Conservation (phyloP, 805 yeast species). For the Kuraishia ogatae region DNA sequence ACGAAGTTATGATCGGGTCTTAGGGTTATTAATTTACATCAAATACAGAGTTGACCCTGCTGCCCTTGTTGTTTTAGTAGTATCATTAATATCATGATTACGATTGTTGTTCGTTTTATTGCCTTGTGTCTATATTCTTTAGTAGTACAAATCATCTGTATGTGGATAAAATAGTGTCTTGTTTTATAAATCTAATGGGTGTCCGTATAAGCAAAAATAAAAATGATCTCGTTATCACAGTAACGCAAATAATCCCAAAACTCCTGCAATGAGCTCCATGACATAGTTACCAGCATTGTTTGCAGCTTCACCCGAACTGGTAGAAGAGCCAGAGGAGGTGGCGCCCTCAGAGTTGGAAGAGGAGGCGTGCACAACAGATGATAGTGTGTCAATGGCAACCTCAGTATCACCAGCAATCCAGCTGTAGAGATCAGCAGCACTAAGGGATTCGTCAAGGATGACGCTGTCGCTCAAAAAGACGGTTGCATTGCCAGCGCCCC, state of each 20-base stretch:
- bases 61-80: too few relatives aligned
- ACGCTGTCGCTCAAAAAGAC: constrained; percentile 53
- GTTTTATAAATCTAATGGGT: too few relatives aligned
- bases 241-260: neutral
- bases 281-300: neutral
- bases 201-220: too few relatives aligned
- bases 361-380: constrained; percentile 10
- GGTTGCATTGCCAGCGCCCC: constrained; percentile 48
- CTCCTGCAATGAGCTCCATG: neutral
- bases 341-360: neutral
- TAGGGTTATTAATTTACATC: neutral
- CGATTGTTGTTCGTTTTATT: too few relatives aligned
- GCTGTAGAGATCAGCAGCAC: constrained; percentile 30
- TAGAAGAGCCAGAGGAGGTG: neutral
- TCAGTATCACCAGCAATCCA: constrained; percentile 30
- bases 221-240: neutral
- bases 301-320: neutral
- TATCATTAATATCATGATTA: too few relatives aligned
- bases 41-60: neutral
- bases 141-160: too few relatives aligned
- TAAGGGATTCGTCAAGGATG: constrained; percentile 34
- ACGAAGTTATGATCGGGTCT: neutral
- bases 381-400: constrained; percentile 10
- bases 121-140: too few relatives aligned
- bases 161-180: too few relatives aligned